Conservation (phyloP, 805 yeast species). For the Blastobotrys mokoenaii region DNA sequence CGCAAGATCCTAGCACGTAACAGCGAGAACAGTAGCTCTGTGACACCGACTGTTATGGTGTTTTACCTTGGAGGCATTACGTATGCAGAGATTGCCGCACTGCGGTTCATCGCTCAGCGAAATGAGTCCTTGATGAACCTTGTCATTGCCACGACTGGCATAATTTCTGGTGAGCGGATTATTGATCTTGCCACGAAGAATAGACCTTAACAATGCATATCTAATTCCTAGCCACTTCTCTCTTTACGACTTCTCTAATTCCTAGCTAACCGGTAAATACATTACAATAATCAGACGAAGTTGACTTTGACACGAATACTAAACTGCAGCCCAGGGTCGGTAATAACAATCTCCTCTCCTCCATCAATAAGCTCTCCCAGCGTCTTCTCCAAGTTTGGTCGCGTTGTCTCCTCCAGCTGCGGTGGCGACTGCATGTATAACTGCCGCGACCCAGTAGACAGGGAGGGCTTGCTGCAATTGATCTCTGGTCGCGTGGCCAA, state of each 20-base stretch:
- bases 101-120: constrained; percentile 50
- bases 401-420: constrained; percentile 37
- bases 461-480: constrained; percentile 36
- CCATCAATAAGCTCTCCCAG: constrained; percentile 32
- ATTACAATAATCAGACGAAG: too few relatives aligned
- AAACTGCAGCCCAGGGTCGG: constrained; percentile 46
- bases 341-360: constrained; percentile 44
- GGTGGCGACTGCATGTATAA: constrained; percentile 44
- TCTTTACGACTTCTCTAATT: too few relatives aligned
- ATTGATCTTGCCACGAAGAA: constrained; percentile 16
- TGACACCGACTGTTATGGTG: constrained; percentile 31
- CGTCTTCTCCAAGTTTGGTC: constrained; percentile 33
- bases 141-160: constrained; percentile 40
- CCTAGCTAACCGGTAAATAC: too few relatives aligned
- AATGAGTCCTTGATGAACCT: constrained; percentile 30
- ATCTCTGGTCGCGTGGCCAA: constrained; percentile 26
- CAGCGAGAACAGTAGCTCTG: constrained; percentile 21
- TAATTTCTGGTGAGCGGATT: constrained; percentile 37
- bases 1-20: constrained; percentile 26
- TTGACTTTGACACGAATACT: constrained; percentile 24
- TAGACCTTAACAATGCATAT: too few relatives aligned
- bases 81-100: constrained; percentile 69
- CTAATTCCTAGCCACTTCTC: too few relatives aligned
- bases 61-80: constrained; percentile 83
- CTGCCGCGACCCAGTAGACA: constrained; percentile 33